Percentiles rank a stretch among this genome's conserved stretches.
phyloP scores from a whole-genome alignment of 1,284 basidiomycete species.

The Apiotrichum sp. region DNA sequence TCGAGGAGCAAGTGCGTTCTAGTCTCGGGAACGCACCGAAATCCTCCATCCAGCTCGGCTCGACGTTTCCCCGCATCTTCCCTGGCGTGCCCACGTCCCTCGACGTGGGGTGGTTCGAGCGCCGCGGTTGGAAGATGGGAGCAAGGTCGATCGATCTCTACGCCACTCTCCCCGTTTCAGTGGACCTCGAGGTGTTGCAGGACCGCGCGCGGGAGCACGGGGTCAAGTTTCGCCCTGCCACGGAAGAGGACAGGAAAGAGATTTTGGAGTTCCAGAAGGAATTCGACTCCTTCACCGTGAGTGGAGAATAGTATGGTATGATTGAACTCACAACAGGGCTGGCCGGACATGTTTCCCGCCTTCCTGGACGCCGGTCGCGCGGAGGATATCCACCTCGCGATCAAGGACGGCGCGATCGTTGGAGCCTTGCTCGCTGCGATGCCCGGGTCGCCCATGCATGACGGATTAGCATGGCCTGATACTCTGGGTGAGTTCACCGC shows the following conservation, averaged over 20 bases:
- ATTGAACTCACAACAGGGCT: constrained; percentile 14
- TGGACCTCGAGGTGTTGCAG: constrained; percentile 8
- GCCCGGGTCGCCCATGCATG: constrained; percentile 4
- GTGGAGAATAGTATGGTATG: neutral
- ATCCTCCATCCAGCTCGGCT: constrained; percentile 20
- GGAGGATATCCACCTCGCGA: constrained; percentile 17
- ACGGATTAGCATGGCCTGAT: constrained; percentile 12
- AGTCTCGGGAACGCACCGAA: no score
- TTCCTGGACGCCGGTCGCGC: constrained; percentile 11
- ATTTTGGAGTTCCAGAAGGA: constrained; percentile 16
- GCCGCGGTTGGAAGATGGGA: constrained; percentile 15
- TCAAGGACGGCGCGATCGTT: constrained; percentile 13
- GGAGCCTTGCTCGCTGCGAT: constrained; percentile 21
- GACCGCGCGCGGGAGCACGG: constrained; percentile 8
- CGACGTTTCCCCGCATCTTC: constrained; percentile 24
- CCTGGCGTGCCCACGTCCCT: constrained; percentile 20
- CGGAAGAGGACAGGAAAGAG: constrained; percentile 6
- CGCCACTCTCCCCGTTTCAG: neutral
- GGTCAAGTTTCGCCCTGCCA: constrained; percentile 14
- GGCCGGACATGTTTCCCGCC: constrained; percentile 23
- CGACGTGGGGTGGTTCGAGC: constrained; percentile 11
- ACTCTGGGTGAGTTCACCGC: constrained; percentile 11
- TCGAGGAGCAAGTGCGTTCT: no score
- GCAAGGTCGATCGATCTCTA: constrained; percentile 11
- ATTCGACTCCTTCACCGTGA: constrained; percentile 18